phyloP scores from a whole-genome alignment of 352 stramenopile genomes.

The Phytophthora podocarpi region DNA sequence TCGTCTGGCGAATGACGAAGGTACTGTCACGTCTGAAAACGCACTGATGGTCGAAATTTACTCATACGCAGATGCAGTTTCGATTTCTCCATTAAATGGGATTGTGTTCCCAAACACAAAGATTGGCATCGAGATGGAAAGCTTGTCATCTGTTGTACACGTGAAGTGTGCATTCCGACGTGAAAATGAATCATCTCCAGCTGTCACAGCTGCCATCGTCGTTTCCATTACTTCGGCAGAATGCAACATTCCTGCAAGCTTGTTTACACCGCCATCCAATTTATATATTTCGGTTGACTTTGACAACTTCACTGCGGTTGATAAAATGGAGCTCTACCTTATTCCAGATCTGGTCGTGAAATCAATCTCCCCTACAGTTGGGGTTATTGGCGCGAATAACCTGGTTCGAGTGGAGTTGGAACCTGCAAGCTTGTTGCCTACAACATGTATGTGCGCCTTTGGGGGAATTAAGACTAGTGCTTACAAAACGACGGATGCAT shows the following conservation, averaged over 20 bases:
- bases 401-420: conserved; percentile 28
- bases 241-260: conserved; percentile 21
- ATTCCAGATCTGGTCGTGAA: conserved; percentile 20
- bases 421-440: background rate
- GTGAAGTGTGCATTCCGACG: conserved; percentile 37
- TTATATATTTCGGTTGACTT: conserved; percentile 32
- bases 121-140: conserved; percentile 28
- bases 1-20: conserved; percentile 26
- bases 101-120: conserved; percentile 39
- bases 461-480: conserved; percentile 14
- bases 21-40: conserved; percentile 42
- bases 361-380: conserved; percentile 29
- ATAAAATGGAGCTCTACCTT: conserved; percentile 21
- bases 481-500: conserved; percentile 1
- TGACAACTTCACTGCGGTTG: conserved; percentile 26
- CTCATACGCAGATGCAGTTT: background rate
- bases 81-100: conserved; percentile 32
- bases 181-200: background rate
- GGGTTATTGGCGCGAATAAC: conserved; percentile 23
- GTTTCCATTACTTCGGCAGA: conserved; percentile 8
- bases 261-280: background rate
- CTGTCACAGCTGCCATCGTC: conserved; percentile 3
- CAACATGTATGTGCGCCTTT: conserved; percentile 39
- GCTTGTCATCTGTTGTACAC: conserved; percentile 11
- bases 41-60: conserved; percentile 44